phyloP scores from a whole-genome alignment of 1,139 yeast species.

The Geotrichum citri-aurantii region DNA sequence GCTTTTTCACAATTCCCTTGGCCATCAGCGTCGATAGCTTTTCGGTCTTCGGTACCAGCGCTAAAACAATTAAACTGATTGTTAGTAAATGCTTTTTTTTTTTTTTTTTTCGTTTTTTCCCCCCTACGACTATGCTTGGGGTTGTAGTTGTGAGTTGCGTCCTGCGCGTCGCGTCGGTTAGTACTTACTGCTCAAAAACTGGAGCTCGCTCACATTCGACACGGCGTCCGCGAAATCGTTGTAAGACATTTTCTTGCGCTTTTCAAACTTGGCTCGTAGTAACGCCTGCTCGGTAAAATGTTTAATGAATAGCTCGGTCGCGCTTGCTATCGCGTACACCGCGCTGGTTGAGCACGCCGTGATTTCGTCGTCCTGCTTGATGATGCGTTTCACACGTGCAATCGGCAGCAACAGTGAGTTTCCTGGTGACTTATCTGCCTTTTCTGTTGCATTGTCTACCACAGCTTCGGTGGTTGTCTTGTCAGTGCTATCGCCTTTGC shows the following conservation, averaged over 20 bases:
- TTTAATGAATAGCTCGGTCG: conserved; percentile 80
- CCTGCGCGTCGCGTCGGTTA: not conserved
- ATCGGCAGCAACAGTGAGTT: conserved; percentile 49
- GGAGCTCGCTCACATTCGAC: conserved; percentile 55
- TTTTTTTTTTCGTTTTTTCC: too few species aligned
- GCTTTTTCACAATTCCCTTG: conserved; percentile 13
- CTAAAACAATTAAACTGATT: conserved; percentile 2
- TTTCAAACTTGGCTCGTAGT: conserved; percentile 59
- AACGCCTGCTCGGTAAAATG: conserved; percentile 76
- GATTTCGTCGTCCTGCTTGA: conserved; percentile 82
- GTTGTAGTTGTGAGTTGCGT: not conserved
- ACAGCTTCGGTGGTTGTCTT: not conserved
- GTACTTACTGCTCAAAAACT: conserved; percentile 44
- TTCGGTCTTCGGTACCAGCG: conserved; percentile 17
- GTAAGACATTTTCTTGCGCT: conserved; percentile 65
- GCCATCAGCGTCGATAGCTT: conserved; percentile 13
- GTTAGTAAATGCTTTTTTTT: conserved; percentile 1
- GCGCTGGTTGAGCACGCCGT: conserved; percentile 71
- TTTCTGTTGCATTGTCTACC: not conserved
- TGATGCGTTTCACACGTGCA: conserved; percentile 73
- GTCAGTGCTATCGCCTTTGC: not conserved
- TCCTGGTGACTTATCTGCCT: conserved; percentile 6
- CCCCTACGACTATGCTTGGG: too few species aligned
- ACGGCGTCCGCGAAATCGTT: conserved; percentile 75
- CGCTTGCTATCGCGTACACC: conserved; percentile 76